Percentiles rank a stretch among this genome's conserved stretches.
Evolutionary conservation across 2,329 filamentous ascomycete species (phyloP).

Genomic region (Clarireedia homoeocarpa): DNA sequence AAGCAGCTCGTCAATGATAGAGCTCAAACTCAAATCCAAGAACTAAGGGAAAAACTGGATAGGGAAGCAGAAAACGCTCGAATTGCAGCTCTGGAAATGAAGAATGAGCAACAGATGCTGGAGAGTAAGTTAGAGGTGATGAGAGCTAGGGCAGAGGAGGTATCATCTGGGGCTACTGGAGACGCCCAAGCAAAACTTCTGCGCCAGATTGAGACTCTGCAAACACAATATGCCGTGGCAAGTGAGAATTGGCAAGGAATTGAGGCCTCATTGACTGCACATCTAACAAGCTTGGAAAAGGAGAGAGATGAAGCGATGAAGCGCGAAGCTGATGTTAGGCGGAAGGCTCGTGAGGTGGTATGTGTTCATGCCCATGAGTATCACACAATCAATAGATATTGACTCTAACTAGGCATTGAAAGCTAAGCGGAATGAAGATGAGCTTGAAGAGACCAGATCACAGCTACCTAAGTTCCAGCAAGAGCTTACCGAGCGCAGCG

Average conservation of each 20-base stretch:
- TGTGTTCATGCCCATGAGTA: conserved; percentile 29
- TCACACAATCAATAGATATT: conserved; percentile 8
- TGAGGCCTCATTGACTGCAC: conserved; percentile 73
- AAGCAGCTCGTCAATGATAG: conserved; percentile 69
- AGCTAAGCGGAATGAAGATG: conserved; percentile 59
- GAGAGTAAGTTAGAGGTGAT: conserved; percentile 88
- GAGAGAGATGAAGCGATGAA: conserved; percentile 81
- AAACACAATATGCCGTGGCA: conserved; percentile 89
- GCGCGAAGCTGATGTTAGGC: conserved; percentile 79
- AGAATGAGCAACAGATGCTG: conserved; percentile 66
- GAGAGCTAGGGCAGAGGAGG: conserved; percentile 80
- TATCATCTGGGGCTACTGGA: conserved; percentile 70
- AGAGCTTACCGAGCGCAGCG: conserved; percentile 52
- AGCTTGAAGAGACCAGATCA: conserved; percentile 63
- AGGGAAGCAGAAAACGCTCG: conserved; percentile 63
- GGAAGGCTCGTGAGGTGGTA: conserved; percentile 81
- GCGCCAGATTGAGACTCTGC: conserved; percentile 88
- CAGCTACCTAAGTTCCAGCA: conserved; percentile 57
- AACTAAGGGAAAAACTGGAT: conserved; percentile 65
- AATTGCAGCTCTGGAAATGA: conserved; percentile 66
- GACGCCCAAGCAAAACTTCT: conserved; percentile 85
- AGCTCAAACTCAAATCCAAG: conserved; percentile 58
- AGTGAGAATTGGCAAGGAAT: conserved; percentile 98
- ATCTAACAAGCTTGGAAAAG: conserved; percentile 72
- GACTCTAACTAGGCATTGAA: conserved; percentile 51